A percentile compares a stretch with the other conserved stretches of the same genome.
phyloP scores from a whole-genome alignment of 306 rosid species.

The Phaseolus lunatus region DNA sequence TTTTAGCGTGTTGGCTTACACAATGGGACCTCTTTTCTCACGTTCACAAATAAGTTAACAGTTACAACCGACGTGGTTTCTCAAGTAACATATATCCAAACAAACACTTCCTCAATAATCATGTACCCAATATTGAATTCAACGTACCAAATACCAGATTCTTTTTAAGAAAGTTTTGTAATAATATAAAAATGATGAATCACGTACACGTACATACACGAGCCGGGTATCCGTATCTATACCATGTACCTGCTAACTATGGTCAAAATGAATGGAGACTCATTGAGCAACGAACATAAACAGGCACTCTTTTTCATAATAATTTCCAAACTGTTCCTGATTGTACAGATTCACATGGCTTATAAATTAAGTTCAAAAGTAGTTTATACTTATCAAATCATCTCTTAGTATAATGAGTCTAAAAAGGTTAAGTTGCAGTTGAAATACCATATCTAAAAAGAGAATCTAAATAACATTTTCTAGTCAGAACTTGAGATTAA shows the following conservation, averaged over 20 bases:
- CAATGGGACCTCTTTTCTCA: not conserved
- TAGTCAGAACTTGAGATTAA: no score
- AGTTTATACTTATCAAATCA: no score
- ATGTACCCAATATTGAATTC: not conserved
- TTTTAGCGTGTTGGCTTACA: not conserved
- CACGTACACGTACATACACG: not conserved
- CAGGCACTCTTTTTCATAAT: not conserved
- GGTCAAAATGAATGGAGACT: conserved; percentile 14
- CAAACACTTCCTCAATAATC: not conserved
- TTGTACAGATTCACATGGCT: no score
- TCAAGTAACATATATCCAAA: not conserved
- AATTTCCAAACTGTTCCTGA: not conserved
- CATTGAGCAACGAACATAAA: not conserved
- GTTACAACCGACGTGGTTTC: not conserved
- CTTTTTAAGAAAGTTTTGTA: not conserved
- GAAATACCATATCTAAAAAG: no score
- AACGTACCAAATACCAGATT: not conserved
- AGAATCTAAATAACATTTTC: no score
- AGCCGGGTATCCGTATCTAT: conserved; percentile 3
- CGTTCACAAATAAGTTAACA: not conserved
- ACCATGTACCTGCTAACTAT: conserved; percentile 1
- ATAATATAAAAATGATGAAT: not conserved
- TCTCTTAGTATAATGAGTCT: no score
- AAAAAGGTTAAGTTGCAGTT: no score
- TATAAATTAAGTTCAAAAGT: no score